A percentile compares a stretch with the other conserved stretches of the same genome.
phyloP scores from a whole-genome alignment of 1,284 basidiomycete genomes.

The Bondarzewia mesenterica region DNA sequence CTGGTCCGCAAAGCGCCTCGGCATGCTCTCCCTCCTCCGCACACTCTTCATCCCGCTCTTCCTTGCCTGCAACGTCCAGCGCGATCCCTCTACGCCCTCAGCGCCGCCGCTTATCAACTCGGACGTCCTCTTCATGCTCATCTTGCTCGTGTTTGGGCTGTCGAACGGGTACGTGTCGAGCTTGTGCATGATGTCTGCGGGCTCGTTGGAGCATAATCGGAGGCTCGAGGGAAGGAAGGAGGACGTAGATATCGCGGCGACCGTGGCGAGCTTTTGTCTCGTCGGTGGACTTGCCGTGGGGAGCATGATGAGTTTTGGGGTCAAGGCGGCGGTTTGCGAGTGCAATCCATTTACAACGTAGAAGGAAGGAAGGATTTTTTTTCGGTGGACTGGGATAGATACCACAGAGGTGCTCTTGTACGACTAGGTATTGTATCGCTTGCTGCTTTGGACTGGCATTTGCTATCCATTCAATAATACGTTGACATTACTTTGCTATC shows the following conservation, averaged over 20 bases:
- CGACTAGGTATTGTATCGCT: too few species aligned
- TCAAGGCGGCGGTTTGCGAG: constrained; percentile 55
- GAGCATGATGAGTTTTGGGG: constrained; percentile 72
- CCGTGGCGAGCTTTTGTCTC: constrained; percentile 70
- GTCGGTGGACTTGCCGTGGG: constrained; percentile 71
- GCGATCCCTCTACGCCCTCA: constrained; percentile 24
- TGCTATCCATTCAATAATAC: too few species aligned
- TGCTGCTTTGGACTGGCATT: too few species aligned
- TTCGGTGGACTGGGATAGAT: too few species aligned
- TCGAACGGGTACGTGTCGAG: constrained; percentile 73
- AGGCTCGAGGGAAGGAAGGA: constrained; percentile 52
- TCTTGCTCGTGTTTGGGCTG: constrained; percentile 66
- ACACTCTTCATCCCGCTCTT: constrained; percentile 80
- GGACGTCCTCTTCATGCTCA: constrained; percentile 66
- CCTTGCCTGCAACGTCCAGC: constrained; percentile 74
- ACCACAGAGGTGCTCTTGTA: too few species aligned
- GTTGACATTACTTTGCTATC: too few species aligned
- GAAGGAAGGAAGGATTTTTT: not conserved
- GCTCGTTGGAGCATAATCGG: constrained; percentile 67
- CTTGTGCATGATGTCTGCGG: constrained; percentile 63
- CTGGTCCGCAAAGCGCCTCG: constrained; percentile 57
- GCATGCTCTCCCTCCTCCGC: constrained; percentile 58
- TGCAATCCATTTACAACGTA: constrained; percentile 58
- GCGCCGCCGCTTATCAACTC: constrained; percentile 54
- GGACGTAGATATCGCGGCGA: constrained; percentile 80